Conservation (phyloP, 768 basidiomycete genomes). For the Candolleomyces aberdarensis region DNA sequence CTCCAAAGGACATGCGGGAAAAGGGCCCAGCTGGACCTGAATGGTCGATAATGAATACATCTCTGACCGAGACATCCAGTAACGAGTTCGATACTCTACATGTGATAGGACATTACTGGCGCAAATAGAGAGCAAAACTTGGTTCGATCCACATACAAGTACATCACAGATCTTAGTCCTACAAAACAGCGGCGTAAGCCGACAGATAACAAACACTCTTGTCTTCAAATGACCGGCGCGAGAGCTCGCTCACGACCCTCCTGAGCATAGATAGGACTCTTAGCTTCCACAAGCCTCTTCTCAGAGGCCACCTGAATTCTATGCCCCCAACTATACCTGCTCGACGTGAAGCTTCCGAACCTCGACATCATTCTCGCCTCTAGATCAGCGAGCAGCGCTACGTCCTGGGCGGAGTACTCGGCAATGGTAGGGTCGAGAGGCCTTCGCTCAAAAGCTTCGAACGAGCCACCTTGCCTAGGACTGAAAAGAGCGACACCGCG, state of each 20-base stretch:
- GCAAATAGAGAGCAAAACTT: no score
- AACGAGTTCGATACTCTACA: no score
- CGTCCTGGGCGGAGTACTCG: conserved; percentile 15
- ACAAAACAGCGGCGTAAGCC: background rate
- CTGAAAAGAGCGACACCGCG: conserved; percentile 26
- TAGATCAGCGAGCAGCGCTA: conserved; percentile 8
- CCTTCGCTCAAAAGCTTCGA: conserved; percentile 14
- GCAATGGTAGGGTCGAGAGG: conserved; percentile 11
- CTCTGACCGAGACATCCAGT: no score
- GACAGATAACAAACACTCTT: background rate
- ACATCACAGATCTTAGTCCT: background rate
- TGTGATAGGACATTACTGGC: no score
- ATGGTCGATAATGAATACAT: no score
- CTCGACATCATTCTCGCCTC: conserved; percentile 9
- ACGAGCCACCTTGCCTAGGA: conserved; percentile 24
- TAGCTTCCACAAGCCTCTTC: background rate
- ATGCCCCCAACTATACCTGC: conserved; percentile 8
- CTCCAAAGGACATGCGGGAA: no score
- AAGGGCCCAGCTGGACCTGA: no score
- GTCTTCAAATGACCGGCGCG: background rate
- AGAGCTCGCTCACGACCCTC: background rate
- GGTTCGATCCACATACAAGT: background rate
- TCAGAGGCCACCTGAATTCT: background rate
- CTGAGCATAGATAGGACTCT: background rate
- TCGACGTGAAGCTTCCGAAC: conserved; percentile 6